Percentiles rank a stretch among this genome's conserved stretches.
phyloP scores from a whole-genome alignment of 225 moss, liverwort and hornwort species.

The Anthoceros angustus region DNA sequence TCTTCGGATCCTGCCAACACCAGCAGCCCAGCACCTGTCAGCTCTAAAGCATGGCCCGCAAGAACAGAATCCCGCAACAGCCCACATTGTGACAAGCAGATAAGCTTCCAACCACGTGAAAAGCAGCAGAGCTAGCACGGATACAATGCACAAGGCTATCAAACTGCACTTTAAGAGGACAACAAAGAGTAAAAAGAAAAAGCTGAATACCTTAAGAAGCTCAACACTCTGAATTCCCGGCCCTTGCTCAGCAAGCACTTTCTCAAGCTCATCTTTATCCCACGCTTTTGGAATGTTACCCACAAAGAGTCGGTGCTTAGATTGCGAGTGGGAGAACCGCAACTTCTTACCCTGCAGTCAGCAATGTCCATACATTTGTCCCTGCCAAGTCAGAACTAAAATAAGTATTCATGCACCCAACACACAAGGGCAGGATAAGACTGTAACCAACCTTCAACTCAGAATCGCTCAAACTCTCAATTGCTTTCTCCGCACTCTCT shows the following conservation, averaged over 20 bases:
- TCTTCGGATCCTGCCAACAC: constrained; percentile 76
- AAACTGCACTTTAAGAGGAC: too few species aligned
- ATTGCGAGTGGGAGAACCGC: constrained; percentile 95
- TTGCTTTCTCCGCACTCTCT: constrained; percentile 96
- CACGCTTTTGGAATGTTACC: constrained; percentile 97
- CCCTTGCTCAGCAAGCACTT: constrained; percentile 83
- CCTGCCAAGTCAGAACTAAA: background rate
- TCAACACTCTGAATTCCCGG: constrained; percentile 99
- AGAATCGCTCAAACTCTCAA: constrained; percentile 80
- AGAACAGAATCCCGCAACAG: background rate
- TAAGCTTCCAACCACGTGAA: too few species aligned
- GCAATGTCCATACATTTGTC: background rate
- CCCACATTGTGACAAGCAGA: too few species aligned
- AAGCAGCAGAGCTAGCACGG: too few species aligned
- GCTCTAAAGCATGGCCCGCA: background rate
- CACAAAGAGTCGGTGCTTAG: constrained; percentile 94
- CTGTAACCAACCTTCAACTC: constrained; percentile 65
- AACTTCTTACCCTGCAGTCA: constrained; percentile 70
- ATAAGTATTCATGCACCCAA: background rate
- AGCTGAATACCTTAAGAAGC: constrained; percentile 57
- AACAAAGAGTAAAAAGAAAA: background rate
- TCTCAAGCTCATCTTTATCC: constrained; percentile 99
- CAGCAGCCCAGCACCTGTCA: background rate
- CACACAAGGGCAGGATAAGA: background rate
- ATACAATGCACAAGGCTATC: too few species aligned